These are phyloP conservation scores for Glaciozyma martinii DNA, from an alignment of 768 basidiomycete genomes.

Conservation along the genomic window DNA sequence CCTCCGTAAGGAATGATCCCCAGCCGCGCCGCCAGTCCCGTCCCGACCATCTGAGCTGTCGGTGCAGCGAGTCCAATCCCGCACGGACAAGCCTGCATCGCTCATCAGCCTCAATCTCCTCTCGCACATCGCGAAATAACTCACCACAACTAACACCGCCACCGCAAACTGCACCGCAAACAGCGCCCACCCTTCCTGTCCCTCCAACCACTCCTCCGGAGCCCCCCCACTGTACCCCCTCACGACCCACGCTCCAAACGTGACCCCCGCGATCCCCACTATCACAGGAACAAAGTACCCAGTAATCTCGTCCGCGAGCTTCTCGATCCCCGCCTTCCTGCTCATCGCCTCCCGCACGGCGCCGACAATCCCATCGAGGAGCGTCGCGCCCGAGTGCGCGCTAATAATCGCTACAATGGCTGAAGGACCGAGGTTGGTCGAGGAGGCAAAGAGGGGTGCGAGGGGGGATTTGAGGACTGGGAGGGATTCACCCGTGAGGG, in stretches of 20 bases:
- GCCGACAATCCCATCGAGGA: constrained; percentile 66
- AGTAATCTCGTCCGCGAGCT: constrained; percentile 62
- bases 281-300: constrained; percentile 71
- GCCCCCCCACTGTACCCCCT: constrained; percentile 54
- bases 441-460: constrained; percentile 66
- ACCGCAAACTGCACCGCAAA: constrained; percentile 67
- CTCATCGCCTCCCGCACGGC: constrained; percentile 70
- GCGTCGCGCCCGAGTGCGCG: constrained; percentile 57
- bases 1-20: constrained; percentile 77
- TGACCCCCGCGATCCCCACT: constrained; percentile 59
- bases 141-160: constrained; percentile 60
- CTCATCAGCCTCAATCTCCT: too few species aligned
- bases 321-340: constrained; percentile 66
- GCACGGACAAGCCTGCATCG: constrained; percentile 53
- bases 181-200: constrained; percentile 49
- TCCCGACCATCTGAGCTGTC: constrained; percentile 73
- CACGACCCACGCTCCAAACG: constrained; percentile 64
- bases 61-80: constrained; percentile 79
- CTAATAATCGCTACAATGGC: constrained; percentile 57
- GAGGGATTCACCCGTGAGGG: constrained; percentile 68
- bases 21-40: constrained; percentile 64
- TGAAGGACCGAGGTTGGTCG: constrained; percentile 55
- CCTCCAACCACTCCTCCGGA: constrained; percentile 49
- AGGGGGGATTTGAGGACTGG: constrained; percentile 54
- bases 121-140: not conserved